A percentile compares a stretch with the other conserved stretches of the same genome.
Evolutionary conservation across 805 yeast genomes (phyloP).

Genomic region (Candida chilensis): DNA sequence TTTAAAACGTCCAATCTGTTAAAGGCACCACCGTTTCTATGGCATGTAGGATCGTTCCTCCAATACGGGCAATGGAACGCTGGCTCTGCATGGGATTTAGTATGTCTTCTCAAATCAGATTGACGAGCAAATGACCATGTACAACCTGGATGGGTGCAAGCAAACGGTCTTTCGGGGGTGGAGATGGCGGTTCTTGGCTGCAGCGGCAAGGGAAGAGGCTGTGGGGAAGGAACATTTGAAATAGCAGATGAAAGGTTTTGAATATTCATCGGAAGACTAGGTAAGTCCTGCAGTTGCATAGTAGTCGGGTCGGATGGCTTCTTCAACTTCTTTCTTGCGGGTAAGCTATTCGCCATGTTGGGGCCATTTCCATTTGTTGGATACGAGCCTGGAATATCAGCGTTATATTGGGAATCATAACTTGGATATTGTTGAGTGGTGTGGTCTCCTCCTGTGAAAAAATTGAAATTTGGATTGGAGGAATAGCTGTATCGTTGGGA

Average conservation of each 20-base stretch:
- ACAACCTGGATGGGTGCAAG: constrained; percentile 36
- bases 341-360: not conserved
- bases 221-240: too few relatives aligned
- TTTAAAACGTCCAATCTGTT: constrained; percentile 67
- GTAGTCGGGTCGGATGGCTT: constrained; percentile 1
- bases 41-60: constrained; percentile 62
- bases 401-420: too few relatives aligned
- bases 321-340: not conserved
- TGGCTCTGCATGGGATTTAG: constrained; percentile 58
- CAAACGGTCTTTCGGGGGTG: constrained; percentile 18
- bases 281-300: too few relatives aligned
- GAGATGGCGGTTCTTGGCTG: constrained; percentile 1
- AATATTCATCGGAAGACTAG: too few relatives aligned
- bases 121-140: constrained; percentile 64
- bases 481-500: not conserved
- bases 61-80: constrained; percentile 67
- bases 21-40: constrained; percentile 69
- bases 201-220: too few relatives aligned
- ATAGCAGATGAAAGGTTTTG: too few relatives aligned
- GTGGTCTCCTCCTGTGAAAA: not conserved
- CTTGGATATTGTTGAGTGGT: not conserved
- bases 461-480: not conserved
- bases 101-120: constrained; percentile 61
- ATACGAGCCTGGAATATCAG: not conserved
- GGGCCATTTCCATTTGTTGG: not conserved